Evolutionary conservation across 2,329 filamentous ascomycete species (phyloP), one percentile per base, ranked within the genome.

Genomic region (Aspergillus caelatus): DNA sequence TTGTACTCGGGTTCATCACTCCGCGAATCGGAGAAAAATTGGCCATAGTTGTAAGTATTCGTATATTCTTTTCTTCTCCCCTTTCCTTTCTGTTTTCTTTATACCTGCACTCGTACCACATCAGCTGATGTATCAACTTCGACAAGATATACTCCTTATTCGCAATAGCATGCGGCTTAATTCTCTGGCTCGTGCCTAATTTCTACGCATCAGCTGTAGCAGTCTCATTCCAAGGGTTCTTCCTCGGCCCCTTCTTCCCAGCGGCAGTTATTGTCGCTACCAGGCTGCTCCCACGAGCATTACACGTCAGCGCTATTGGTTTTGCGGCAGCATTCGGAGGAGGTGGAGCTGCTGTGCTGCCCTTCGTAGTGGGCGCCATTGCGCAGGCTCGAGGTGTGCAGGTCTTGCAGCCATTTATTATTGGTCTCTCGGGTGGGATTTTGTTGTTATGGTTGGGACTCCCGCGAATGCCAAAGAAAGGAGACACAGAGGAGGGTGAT

Each of bases 181-280:
- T 94, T 63, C 92, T 94, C 80, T 95, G 92, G 92, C 86, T 94
- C 4, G 88, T 95, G 0, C 91, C 91, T 0, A 86, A 87, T 61
- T 92, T 94, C 73, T 84, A 91, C 64, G 89, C 91, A 32, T 91
- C 90, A 0, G 88, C 90, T 10, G 82, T 93, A 16, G 89, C 90
- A 30, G 89, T 93, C 26, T 82, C 86, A 0, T 77, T 94, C 0
- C 84, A 93, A 63, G 92, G 92, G 0, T 92, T 94, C 81, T 92
- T 94, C 71, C 83, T 94, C 0, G 92, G 92, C 0, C 92, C 92
- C 0, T 77, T 95, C 23, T 95, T 94, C 73, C 91, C 92, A 0
- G 90, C 89, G 1, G 90, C 87, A 0, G 85, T 95, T 11, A 88
- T 94, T 0, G 87, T 87, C 1, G 87, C 88, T 5, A 92, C 91